Evolutionary conservation across 805 yeast species (phyloP), one percentile per base, ranked within the genome.

Genomic region (Candida germanica): DNA sequence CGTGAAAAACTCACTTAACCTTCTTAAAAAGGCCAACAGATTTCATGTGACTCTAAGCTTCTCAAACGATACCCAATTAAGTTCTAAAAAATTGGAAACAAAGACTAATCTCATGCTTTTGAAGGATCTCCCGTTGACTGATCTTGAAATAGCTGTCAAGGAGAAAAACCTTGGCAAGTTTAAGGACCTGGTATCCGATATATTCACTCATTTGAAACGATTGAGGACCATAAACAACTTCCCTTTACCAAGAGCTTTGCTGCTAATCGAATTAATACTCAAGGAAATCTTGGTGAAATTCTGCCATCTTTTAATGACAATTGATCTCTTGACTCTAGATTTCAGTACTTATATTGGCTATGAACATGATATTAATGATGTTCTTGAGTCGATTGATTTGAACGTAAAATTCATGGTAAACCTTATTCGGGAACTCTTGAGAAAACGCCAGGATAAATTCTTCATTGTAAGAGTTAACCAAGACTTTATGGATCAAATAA

Each of bases 21-120:
- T 84, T 0, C 64, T 89, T 37, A 75, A 76, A 40, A 61, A 71
- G 11, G 87, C 88, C 2, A 88, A 85, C 47, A 67, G 97, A 44
- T 85, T 80, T 51, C 94, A 85, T 53, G 80, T 87, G 1, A 80
- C 89, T 0, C 74, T 78, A n/a, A 71, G 83, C 23, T 82, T 85
- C 48, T 62, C 75, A 22, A 75, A 87, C 5, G 94, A 86, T 49
- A 78, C 83, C 2, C 86, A 87, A 0, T 58, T 91, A 14, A 57
- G 64, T 24, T 79, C 76, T 18, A 76, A 83, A 11, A 42, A 77
- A 9, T 61, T 63, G 3, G 58, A 58, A 15, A 75, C 87, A 0
- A 60, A 64, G 9, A 65, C 69, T n/a, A 79, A 80, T 51, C 80
- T 79, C 44, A 73, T 75, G 6, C 61, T 91, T 18, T 61, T 87